These are phyloP conservation scores for Dissophora ornata DNA, from an alignment of 192 early-diverging fungal species.

Conservation along the genomic window DNA sequence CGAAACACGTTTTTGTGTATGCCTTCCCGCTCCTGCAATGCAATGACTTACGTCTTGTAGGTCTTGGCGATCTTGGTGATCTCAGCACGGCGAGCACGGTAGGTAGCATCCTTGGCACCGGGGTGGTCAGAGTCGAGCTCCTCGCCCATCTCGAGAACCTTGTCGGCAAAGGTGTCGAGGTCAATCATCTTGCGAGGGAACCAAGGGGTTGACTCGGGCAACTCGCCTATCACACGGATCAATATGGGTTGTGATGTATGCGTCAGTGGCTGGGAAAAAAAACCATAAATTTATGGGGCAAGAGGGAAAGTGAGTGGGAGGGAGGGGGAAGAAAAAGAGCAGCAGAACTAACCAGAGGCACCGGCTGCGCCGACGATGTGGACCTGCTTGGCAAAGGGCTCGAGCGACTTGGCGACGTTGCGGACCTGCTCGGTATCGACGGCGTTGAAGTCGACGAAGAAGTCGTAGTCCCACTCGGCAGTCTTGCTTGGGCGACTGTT, in stretches of 20 bases:
- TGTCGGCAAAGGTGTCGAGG: slow-evolving; percentile 91
- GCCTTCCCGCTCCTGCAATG: too few species aligned
- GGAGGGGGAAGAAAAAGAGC: too few species aligned
- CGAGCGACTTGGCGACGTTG: slow-evolving; percentile 70
- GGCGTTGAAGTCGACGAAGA: slow-evolving; percentile 92
- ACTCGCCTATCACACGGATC: slow-evolving; percentile 14
- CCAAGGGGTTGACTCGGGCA: slow-evolving; percentile 78
- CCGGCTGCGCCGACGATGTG: slow-evolving; percentile 64
- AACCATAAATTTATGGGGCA: neutral
- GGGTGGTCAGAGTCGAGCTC: slow-evolving; percentile 93
- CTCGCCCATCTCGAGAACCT: slow-evolving; percentile 92
- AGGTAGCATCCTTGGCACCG: slow-evolving; percentile 87
- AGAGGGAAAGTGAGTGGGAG: too few species aligned
- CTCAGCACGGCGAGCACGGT: slow-evolving; percentile 84
- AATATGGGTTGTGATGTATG: too few species aligned
- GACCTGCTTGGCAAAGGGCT: slow-evolving; percentile 77
- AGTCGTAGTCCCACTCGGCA: slow-evolving; percentile 87
- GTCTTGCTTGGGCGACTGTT: slow-evolving; percentile 82
- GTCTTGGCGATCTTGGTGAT: slow-evolving; percentile 88
- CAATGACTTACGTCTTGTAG: slow-evolving; percentile 61
- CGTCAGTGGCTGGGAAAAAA: too few species aligned
- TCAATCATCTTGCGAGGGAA: slow-evolving; percentile 94
- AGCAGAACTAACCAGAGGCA: slow-evolving; percentile 45
- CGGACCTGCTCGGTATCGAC: slow-evolving; percentile 68
- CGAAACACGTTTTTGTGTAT: too few species aligned